Conservation (phyloP, 179 eudicot species). For the Beta macrorhiza region DNA sequence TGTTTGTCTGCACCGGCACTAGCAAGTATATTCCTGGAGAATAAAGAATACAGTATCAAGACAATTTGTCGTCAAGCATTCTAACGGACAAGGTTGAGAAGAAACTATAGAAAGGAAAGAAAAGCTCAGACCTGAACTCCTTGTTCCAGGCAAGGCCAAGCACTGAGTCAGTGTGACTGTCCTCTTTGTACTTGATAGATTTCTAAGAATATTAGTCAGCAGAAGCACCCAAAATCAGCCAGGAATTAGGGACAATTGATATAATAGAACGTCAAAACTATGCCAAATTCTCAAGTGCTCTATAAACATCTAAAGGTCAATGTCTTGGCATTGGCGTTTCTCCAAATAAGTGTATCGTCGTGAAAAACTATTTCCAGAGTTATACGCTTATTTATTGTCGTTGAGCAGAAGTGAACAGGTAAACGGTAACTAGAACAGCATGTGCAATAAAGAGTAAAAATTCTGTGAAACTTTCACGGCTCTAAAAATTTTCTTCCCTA, state of each 20-base stretch:
- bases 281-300: not conserved
- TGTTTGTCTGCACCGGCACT: slow-evolving; percentile 93
- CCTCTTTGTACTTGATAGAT: slow-evolving; percentile 73
- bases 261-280: not conserved
- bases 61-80: not conserved
- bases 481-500: not conserved
- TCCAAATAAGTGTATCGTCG: not conserved
- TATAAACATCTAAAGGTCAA: not conserved
- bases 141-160: slow-evolving; percentile 98
- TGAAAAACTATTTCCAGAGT: not conserved
- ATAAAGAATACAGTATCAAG: slow-evolving; percentile 8
- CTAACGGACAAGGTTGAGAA: not conserved
- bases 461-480: not conserved
- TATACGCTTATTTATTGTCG: not conserved
- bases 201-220: slow-evolving; percentile 37
- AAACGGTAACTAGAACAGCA: not conserved
- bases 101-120: not conserved
- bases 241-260: not conserved
- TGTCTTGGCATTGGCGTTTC: not conserved
- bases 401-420: not conserved
- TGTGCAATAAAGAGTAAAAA: not conserved
- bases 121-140: slow-evolving; percentile 59
- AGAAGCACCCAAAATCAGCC: slow-evolving; percentile 10
- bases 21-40: slow-evolving; percentile 80
- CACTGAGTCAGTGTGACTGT: slow-evolving; percentile 85